Evolutionary conservation across 441 rosid genomes (phyloP).

Genomic region (Gossypium laxum): DNA sequence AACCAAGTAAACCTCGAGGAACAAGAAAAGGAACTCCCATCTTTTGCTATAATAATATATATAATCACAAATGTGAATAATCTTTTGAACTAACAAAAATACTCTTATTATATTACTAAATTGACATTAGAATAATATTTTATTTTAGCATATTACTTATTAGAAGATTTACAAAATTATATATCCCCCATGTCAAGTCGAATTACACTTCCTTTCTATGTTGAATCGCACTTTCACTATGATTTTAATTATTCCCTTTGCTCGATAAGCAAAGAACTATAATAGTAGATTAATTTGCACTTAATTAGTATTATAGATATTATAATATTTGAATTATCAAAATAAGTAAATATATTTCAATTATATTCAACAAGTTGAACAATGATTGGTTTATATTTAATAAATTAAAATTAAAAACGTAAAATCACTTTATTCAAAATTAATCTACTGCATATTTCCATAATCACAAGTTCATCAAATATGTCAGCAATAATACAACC

Average conservation of each 20-base stretch:
- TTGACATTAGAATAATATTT: not conserved
- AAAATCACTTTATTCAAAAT: not conserved
- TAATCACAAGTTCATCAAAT: not conserved
- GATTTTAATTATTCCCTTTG: not conserved
- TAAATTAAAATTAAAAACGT: not conserved
- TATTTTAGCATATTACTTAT: not conserved
- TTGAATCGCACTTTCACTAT: not conserved
- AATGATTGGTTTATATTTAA: not conserved
- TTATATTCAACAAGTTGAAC: not conserved
- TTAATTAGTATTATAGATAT: not conserved
- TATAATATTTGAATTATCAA: not conserved
- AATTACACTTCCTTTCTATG: not conserved
- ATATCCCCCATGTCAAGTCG: not conserved
- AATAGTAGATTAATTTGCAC: not conserved
- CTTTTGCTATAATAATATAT: not conserved
- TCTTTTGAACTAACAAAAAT: not conserved
- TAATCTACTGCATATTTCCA: not conserved
- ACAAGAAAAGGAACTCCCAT: not conserved
- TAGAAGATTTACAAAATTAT: not conserved
- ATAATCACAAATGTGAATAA: not conserved
- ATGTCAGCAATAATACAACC: constrained; percentile 34
- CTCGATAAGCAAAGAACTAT: not conserved
- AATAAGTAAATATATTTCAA: not conserved
- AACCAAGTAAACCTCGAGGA: not conserved
- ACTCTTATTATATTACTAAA: not conserved